Evolutionary conservation across 345 rosid species (phyloP), one percentile per base, ranked within the genome.

Genomic region (Geranium brycei): DNA sequence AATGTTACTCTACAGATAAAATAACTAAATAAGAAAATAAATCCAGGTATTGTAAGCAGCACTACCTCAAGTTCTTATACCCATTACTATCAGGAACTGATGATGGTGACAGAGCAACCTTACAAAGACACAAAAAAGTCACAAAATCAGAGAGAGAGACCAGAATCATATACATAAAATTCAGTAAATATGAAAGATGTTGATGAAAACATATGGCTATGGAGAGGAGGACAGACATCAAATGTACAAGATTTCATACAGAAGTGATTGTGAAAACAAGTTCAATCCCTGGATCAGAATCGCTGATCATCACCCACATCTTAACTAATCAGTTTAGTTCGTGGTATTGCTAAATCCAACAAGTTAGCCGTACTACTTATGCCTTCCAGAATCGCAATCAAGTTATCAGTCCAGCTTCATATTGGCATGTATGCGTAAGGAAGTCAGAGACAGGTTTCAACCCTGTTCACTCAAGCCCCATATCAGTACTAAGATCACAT

Each of bases 41-140:
- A 47, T 47, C 3, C 13, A 47, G 53, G 3, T 47, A 13, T 10
- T 13, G 14, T 47, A 47, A 6, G 15, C 17, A 5, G 55, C 30
- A 62, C 65, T 72, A 91, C 97, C 97, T 86, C 30, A 67, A 58
- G 72, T 64, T 79, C 76, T 68, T 85, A 62, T 58, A 69, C 51
- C 87, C 92, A 78, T 76, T 80, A 61, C 75, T 73, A 63, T 87
- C 87, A 57, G 86, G 63, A 66, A 74, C 59, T 51, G 86, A 73
- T 67, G 84, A 75, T 65, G 86, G 68, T 23, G 86, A 77, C 35
- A 81, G 62, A 66, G 79, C 70, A 71, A 74, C 92, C 97, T 85
- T 30, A 68, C 68, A 51, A 28, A 59, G 59, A 58, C 65, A 40
- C 23, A 40, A 40, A 51, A 47, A 61, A 62, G 23, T 12, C 15